Evolutionary conservation across 2,329 filamentous ascomycete genomes (phyloP).

Genomic region (Fragosphaeria purpurea): DNA sequence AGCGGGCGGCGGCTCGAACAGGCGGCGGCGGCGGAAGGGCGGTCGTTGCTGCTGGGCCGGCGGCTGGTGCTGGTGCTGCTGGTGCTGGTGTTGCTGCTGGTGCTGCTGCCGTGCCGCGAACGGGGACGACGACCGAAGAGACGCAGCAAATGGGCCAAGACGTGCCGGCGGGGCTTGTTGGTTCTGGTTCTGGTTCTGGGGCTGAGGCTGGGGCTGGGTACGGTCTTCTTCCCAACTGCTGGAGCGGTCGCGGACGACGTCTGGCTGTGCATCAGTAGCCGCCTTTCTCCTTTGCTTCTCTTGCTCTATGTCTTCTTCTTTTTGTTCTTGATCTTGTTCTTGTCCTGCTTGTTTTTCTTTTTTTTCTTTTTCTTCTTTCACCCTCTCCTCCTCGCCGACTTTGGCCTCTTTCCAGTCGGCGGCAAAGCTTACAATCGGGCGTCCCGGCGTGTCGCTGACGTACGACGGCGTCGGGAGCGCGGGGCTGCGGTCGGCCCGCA

Average conservation of each 20-base stretch:
- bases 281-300: constrained; percentile 18
- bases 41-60: constrained; percentile 22
- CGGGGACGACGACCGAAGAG: constrained; percentile 27
- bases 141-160: constrained; percentile 45
- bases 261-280: constrained; percentile 60
- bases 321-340: no score
- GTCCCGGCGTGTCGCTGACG: constrained; percentile 80
- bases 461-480: constrained; percentile 81
- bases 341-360: no score
- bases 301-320: no score
- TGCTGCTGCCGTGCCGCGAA: constrained; percentile 16
- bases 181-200: constrained; percentile 17
- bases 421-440: constrained; percentile 97
- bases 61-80: constrained; percentile 1
- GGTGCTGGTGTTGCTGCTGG: constrained; percentile 3
- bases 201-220: constrained; percentile 14
- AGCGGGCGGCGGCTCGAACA: constrained; percentile 23
- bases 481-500: constrained; percentile 71
- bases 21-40: constrained; percentile 19
- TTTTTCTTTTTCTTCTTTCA: no score
- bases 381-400: constrained; percentile 25
- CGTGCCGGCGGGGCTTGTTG: constrained; percentile 32
- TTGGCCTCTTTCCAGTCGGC: constrained; percentile 62
- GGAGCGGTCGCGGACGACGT: constrained; percentile 18
- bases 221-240: constrained; percentile 17